Percentiles rank a stretch among this genome's conserved stretches.
Conservation (phyloP, 2,329 filamentous ascomycete species). For the Calonectria pteridis region DNA sequence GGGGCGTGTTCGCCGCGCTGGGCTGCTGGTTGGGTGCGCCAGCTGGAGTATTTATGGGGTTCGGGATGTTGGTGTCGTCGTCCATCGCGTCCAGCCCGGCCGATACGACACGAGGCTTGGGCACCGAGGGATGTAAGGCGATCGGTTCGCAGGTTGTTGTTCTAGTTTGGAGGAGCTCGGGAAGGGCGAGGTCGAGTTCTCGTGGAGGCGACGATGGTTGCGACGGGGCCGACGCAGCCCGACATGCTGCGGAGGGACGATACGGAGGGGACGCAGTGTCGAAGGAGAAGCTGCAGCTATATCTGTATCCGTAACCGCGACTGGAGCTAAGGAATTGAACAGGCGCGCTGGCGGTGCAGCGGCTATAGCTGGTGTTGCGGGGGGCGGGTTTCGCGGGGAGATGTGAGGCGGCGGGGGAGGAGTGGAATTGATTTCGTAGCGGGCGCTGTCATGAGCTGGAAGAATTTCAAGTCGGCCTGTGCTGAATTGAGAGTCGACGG, state of each 20-base stretch:
- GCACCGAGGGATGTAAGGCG: not conserved
- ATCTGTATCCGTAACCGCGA: conserved; percentile 1
- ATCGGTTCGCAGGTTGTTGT: not conserved
- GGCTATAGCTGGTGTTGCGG: conserved; percentile 10
- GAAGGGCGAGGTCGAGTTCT: conserved; percentile 31
- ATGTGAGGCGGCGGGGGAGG: conserved; percentile 6
- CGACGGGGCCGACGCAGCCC: conserved; percentile 37
- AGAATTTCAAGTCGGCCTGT: not conserved
- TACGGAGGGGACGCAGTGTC: conserved; percentile 18
- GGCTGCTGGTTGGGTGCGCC: conserved; percentile 47
- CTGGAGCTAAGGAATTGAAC: conserved; percentile 7
- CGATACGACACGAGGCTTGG: conserved; percentile 17
- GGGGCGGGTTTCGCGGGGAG: conserved; percentile 3
- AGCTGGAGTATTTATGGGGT: conserved; percentile 44
- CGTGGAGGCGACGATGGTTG: conserved; percentile 32
- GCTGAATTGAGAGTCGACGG: not conserved
- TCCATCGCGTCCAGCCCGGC: conserved; percentile 45
- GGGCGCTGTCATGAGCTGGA: not conserved
- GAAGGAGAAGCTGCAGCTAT: conserved; percentile 24
- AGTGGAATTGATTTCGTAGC: conserved; percentile 6
- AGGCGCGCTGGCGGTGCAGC: conserved; percentile 5
- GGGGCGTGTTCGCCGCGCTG: conserved; percentile 51
- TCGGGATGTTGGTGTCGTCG: conserved; percentile 43
- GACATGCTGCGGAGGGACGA: conserved; percentile 43
- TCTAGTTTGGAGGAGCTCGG: conserved; percentile 35